These are phyloP conservation scores for Botrytis byssoidea DNA, from an alignment of 2,329 filamentous ascomycete genomes.

Conservation along the genomic window DNA sequence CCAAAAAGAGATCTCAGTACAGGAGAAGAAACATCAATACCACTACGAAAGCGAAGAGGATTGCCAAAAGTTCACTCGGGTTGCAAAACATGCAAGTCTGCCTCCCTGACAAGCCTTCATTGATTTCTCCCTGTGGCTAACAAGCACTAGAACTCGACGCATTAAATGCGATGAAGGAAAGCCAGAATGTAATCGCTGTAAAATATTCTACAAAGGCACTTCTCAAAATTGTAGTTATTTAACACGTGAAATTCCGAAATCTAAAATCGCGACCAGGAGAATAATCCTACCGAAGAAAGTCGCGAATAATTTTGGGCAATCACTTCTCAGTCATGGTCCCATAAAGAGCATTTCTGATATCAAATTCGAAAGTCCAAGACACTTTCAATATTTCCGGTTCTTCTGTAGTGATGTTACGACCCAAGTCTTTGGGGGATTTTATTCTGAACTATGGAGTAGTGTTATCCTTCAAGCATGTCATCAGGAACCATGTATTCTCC, in stretches of 20 bases:
- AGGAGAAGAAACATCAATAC: background rate
- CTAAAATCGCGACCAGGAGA: background rate
- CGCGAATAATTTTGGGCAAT: background rate
- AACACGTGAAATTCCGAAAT: background rate
- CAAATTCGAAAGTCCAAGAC: slow-evolving; percentile 8
- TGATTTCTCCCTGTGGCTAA: background rate
- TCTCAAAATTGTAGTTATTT: slow-evolving; percentile 17
- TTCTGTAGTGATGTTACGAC: slow-evolving; percentile 17
- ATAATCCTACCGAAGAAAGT: background rate
- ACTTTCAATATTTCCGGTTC: slow-evolving; percentile 14
- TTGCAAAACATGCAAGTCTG: slow-evolving; percentile 19
- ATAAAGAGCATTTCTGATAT: background rate
- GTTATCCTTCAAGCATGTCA: slow-evolving; percentile 16
- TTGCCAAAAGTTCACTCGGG: slow-evolving; percentile 16
- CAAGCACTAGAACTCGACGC: slow-evolving; percentile 2
- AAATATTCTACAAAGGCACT: slow-evolving; percentile 11
- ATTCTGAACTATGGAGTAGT: slow-evolving; percentile 4
- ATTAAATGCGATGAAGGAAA: slow-evolving; percentile 20
- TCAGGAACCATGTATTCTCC: slow-evolving; percentile 11
- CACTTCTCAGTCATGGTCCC: too few species aligned
- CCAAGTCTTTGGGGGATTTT: slow-evolving; percentile 10
- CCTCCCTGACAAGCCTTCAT: background rate
- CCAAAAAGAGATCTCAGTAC: background rate
- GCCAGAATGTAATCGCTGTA: slow-evolving; percentile 14
- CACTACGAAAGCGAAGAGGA: slow-evolving; percentile 9